Evolutionary conservation across 768 basidiomycete species (phyloP), one percentile per base, ranked within the genome.

Genomic region (Suillus plorans): DNA sequence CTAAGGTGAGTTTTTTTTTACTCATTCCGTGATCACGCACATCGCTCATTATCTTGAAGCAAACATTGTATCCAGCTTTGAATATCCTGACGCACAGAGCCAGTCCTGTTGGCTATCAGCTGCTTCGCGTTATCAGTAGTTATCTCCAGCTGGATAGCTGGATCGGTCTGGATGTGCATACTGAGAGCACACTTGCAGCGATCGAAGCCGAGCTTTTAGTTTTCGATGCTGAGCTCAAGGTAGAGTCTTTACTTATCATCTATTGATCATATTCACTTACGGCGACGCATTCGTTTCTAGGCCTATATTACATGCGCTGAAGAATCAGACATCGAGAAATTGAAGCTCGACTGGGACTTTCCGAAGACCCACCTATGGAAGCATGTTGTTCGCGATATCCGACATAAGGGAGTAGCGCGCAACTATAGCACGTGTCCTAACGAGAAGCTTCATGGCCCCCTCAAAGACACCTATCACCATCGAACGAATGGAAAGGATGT

Each of bases 401-500:
- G 53, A 34, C 31, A 1, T 0, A 80, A 80, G 49, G 80, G 79
- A 12, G 75, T 64, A 0, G 69, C 75, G 0, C 55, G 61, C 0
- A 77, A 78, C 49, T 80, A 74, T 45, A 78, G 73, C 39, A 79
- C 77, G 1, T 69, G 71, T 55, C 70, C 70, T 0, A 77, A 76
- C 61, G 77, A 81, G 55, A 66, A 71, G 1, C 64, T 72, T 34
- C 76, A 80, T 64, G 65, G 72, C 0, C 62, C 72, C 1, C 50
- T 77, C 3, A 77, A 76, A 49, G 68, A 64, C 1, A 68, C 64
- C 14, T 80, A 79, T 37, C 69, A 67, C 10, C 42, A 9, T 9
- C 67, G 66, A 10, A 76, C 79, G 2, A 81, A 81, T 60, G 73
- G 74, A 65, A 78, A 75, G 59, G 62, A 79, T 58, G 65, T 78